A percentile compares a stretch with the other conserved stretches of the same genome.
Evolutionary conservation across 768 basidiomycete genomes (phyloP).

Genomic region (Suillus variegatus): DNA sequence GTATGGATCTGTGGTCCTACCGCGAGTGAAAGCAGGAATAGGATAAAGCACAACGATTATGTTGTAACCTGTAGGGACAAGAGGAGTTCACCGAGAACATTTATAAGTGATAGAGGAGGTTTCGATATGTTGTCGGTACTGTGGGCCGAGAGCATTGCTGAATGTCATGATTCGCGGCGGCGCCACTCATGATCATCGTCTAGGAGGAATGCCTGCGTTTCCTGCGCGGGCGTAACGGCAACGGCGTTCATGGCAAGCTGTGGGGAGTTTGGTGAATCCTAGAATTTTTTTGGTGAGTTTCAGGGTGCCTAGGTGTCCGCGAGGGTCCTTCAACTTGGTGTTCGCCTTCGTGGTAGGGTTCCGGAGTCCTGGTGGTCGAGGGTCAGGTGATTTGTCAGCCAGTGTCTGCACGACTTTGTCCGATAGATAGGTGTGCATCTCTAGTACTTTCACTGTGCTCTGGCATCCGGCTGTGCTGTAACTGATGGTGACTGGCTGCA

Average conservation of each 20-base stretch:
- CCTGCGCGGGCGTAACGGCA: background rate
- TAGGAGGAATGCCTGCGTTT: background rate
- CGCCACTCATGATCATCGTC: background rate
- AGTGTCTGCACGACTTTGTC: too few species aligned
- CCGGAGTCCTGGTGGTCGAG: too few species aligned
- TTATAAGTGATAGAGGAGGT: background rate
- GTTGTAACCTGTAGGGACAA: background rate
- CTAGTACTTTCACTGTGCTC: too few species aligned
- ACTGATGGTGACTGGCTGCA: too few species aligned
- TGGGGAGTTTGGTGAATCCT: too few species aligned
- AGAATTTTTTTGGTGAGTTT: too few species aligned
- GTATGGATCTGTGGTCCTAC: background rate
- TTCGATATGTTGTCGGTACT: background rate
- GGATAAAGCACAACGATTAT: background rate
- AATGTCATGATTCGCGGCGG: background rate
- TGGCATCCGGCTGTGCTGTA: too few species aligned
- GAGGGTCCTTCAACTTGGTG: too few species aligned
- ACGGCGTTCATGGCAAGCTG: background rate
- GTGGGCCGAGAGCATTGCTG: background rate
- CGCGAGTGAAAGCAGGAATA: background rate
- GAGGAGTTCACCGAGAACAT: background rate
- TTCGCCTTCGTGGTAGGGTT: too few species aligned
- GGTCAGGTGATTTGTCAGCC: too few species aligned
- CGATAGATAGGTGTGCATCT: too few species aligned
- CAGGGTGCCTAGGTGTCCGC: too few species aligned